A percentile compares a stretch with the other conserved stretches of the same genome.
Evolutionary conservation across 352 stramenopile species (phyloP).

Genomic region (Globisporangium rhizosaccharum): DNA sequence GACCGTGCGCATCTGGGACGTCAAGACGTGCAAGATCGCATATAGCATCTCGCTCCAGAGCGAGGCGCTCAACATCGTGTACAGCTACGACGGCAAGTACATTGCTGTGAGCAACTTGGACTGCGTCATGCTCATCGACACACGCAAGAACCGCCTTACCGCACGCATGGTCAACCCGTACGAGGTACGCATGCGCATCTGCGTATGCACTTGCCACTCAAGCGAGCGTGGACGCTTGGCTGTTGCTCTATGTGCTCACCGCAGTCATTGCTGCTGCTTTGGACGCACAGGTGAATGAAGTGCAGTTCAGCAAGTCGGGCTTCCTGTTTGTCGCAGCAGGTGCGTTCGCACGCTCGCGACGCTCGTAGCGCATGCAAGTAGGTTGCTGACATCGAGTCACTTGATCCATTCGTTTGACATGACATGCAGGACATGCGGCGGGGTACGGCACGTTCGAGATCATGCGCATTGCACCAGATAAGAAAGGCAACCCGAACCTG

Average conservation of each 20-base stretch:
- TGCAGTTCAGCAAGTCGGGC: conserved; percentile 76
- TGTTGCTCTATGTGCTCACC: background rate
- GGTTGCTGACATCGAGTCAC: no score
- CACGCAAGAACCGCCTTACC: conserved; percentile 74
- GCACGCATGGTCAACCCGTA: conserved; percentile 77
- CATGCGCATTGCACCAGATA: conserved; percentile 69
- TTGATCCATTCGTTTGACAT: no score
- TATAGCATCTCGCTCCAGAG: conserved; percentile 71
- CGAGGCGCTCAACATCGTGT: conserved; percentile 74
- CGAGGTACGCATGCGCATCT: conserved; percentile 23
- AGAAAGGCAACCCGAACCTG: conserved; percentile 75
- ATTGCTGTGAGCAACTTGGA: conserved; percentile 72
- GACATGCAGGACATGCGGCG: conserved; percentile 43
- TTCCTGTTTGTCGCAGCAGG: conserved; percentile 76
- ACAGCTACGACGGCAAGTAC: conserved; percentile 78
- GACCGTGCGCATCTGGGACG: conserved; percentile 81
- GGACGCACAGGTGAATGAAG: conserved; percentile 45
- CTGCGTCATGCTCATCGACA: conserved; percentile 78
- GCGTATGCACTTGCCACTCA: background rate
- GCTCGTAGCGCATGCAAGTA: no score
- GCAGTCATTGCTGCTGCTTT: background rate
- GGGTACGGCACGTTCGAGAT: conserved; percentile 82
- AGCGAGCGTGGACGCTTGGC: background rate
- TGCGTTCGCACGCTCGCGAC: conserved; percentile 1
- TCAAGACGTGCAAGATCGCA: conserved; percentile 71